Evolutionary conservation across 495 filamentous ascomycete genomes (phyloP).

Genomic region (Xylaria venustula): DNA sequence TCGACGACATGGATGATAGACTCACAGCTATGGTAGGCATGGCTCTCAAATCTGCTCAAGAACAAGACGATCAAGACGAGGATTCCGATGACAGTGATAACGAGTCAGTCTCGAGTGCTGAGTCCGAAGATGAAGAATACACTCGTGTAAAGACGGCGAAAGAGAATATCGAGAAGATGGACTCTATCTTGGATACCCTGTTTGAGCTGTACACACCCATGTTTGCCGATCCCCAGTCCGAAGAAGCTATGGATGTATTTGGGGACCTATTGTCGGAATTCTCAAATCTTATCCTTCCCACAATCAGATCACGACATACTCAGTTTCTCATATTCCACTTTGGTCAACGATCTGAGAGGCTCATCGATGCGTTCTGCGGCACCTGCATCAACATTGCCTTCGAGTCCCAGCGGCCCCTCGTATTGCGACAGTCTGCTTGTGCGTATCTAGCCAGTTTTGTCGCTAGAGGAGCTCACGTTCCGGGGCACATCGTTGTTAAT

Average conservation of each 20-base stretch:
- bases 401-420: slow-evolving; percentile 56
- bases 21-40: slow-evolving; percentile 48
- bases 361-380: slow-evolving; percentile 79
- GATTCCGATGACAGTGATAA: slow-evolving; percentile 62
- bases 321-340: slow-evolving; percentile 95
- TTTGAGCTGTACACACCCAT: slow-evolving; percentile 76
- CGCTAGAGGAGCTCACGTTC: slow-evolving; percentile 77
- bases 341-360: slow-evolving; percentile 67
- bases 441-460: slow-evolving; percentile 95
- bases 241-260: slow-evolving; percentile 53
- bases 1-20: slow-evolving; percentile 72
- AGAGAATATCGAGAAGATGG: slow-evolving; percentile 84
- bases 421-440: slow-evolving; percentile 76
- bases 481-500: slow-evolving; percentile 68
- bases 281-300: slow-evolving; percentile 79
- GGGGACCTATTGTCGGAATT: slow-evolving; percentile 81
- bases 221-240: slow-evolving; percentile 56
- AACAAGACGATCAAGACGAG: slow-evolving; percentile 39
- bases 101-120: slow-evolving; percentile 51
- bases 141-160: slow-evolving; percentile 61
- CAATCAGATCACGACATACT: slow-evolving; percentile 79
- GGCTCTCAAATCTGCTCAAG: slow-evolving; percentile 34
- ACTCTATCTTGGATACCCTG: slow-evolving; percentile 83
- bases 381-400: slow-evolving; percentile 58
- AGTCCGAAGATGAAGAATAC: slow-evolving; percentile 44